Base-by-base conservation (phyloP, 2,329 filamentous ascomycete genomes). In the Clarireedia homoeocarpa region DNA sequence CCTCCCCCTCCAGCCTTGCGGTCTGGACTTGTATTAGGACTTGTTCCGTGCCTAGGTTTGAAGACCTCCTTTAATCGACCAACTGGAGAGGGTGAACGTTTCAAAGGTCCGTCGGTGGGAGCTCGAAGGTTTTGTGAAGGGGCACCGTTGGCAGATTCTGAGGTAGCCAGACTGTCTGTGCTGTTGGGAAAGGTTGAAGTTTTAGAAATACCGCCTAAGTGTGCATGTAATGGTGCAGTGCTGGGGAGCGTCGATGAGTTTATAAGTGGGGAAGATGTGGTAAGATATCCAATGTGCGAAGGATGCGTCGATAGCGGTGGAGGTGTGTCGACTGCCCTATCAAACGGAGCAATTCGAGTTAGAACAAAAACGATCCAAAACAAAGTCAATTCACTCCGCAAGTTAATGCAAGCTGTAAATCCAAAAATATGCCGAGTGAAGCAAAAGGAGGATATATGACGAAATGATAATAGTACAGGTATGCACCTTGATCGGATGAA, bases 21-120 rank as follows among this genome's bases (percentile, higher is more conserved):
- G 57, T 78, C 76, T 34, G 74, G 74, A 61, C 75, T 79, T 57
- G 73, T 72, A 59, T 72, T 75, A 26, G 73, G 68, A 57, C 72
- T 76, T 27, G 70, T 66, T 59, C 65, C 72, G 40, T 61, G 61
- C 44, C 59, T 60, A 23, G 77, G 74, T 57, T 74, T 80, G 65
- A 94, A 89, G 12, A 85, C 86, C 66, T 85, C 84, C 69, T 81
- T 86, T 59, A 92, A 75, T 66, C 84, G 88, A 66, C 83, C 81
- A 51, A 80, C 83, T 10, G 88, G 86, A 9, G 89, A 91, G 20
- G 81, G 77, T 24, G 83, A 83, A 58, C 86, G 80, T 62, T 79
- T 79, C 59, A 74, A 73, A 47, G 72, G 68, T 58, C 74, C 73
- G 63, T 71, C 73, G 61, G 66, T 67, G 48, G 73, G 75, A 55